These are phyloP conservation scores for Diaporthe nobilis DNA, from an alignment of 2,329 filamentous ascomycete genomes.

Conservation along the genomic window DNA sequence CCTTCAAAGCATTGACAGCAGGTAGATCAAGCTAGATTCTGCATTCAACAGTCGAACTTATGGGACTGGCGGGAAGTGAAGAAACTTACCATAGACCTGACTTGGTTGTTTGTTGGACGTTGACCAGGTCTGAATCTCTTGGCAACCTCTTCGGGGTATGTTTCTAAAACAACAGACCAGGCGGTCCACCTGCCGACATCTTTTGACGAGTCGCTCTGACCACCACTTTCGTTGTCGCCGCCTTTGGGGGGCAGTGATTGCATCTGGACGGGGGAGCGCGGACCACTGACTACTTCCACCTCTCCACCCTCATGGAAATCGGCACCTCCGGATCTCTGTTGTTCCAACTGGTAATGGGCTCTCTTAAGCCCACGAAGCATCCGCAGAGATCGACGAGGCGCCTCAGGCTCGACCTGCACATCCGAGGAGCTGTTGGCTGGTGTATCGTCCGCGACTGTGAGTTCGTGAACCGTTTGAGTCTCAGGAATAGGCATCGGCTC, in stretches of 20 bases:
- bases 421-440: neutral
- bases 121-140: neutral
- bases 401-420: neutral
- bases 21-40: neutral
- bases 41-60: neutral
- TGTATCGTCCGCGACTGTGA: neutral
- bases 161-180: neutral
- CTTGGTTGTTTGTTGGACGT: neutral
- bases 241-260: no score
- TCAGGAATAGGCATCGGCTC: neutral
- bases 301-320: neutral
- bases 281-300: neutral
- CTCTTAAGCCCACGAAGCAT: neutral
- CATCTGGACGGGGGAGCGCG: neutral
- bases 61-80: no score
- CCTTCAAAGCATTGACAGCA: neutral
- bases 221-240: neutral
- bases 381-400: neutral
- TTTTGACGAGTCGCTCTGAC: no score
- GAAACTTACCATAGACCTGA: neutral
- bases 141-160: neutral
- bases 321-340: neutral
- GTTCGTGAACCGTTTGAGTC: neutral
- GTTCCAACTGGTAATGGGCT: neutral
- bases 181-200: no score